phyloP scores from a whole-genome alignment of 140 eudicot species.

The Ambrosia hybrid region DNA sequence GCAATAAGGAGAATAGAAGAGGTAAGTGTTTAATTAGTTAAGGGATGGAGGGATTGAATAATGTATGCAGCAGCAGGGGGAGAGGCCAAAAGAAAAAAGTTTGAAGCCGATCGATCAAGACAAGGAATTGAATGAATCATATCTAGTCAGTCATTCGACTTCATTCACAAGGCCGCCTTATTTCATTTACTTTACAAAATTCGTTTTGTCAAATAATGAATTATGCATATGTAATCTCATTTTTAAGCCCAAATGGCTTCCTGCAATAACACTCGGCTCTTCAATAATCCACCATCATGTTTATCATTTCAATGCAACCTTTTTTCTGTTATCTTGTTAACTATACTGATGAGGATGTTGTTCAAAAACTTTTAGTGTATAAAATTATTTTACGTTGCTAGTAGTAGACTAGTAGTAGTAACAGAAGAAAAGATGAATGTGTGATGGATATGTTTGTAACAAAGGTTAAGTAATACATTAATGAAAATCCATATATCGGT shows the following conservation, averaged over 20 bases:
- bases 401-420: too few relatives aligned
- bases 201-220: neutral
- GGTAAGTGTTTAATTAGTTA: constrained; percentile 42
- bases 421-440: too few relatives aligned
- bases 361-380: too few relatives aligned
- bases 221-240: neutral
- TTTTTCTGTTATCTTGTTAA: too few relatives aligned
- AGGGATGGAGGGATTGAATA: constrained; percentile 33
- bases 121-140: neutral
- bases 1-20: constrained; percentile 64
- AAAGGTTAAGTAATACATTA: too few relatives aligned
- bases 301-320: too few relatives aligned
- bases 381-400: too few relatives aligned
- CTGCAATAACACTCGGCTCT: neutral
- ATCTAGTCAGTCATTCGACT: neutral
- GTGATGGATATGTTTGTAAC: too few relatives aligned
- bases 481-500: too few relatives aligned
- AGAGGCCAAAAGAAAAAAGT: constrained; percentile 23
- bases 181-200: constrained; percentile 1
- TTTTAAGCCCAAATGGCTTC: neutral
- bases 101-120: neutral
- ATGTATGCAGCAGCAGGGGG: constrained; percentile 37
- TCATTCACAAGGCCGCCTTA: neutral
- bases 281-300: neutral
- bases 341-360: too few relatives aligned